Conservation (phyloP, 176 grass and related monocot genomes). For the Lolium rigidum region DNA sequence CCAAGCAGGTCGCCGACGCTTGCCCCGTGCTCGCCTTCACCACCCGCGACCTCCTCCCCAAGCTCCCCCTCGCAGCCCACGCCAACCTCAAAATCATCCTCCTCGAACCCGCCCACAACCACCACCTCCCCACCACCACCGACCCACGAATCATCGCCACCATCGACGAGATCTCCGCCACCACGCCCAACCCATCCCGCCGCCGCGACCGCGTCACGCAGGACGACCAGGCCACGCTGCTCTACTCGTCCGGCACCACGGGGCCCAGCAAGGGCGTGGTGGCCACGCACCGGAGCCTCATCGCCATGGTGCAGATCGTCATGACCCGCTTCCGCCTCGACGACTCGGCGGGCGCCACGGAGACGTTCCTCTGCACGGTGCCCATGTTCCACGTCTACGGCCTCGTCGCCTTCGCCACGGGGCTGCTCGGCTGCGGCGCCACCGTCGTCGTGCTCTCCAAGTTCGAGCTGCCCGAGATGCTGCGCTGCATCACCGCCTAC, state of each 20-base stretch:
- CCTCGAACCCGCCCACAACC: slow-evolving; percentile 46
- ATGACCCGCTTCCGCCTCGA: slow-evolving; percentile 87
- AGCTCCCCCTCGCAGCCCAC: slow-evolving; percentile 38
- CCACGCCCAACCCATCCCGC: slow-evolving; percentile 44
- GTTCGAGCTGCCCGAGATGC: slow-evolving; percentile 86
- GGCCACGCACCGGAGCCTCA: slow-evolving; percentile 86
- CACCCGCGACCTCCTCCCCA: slow-evolving; percentile 72
- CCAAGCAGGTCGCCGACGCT: slow-evolving; percentile 83
- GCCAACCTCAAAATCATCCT: slow-evolving; percentile 62
- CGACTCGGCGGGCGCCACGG: slow-evolving; percentile 34
- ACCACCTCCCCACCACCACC: background rate
- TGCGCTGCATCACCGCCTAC: slow-evolving; percentile 67
- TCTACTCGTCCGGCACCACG: slow-evolving; percentile 96
- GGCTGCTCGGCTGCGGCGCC: slow-evolving; percentile 86
- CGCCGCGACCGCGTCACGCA: slow-evolving; percentile 57
- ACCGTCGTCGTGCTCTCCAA: slow-evolving; percentile 91
- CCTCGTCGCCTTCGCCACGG: slow-evolving; percentile 88
- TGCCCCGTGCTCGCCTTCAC: slow-evolving; percentile 81
- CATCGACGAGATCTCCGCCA: slow-evolving; percentile 70
- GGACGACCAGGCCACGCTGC: slow-evolving; percentile 87
- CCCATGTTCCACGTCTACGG: slow-evolving; percentile 99
- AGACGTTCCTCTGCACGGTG: slow-evolving; percentile 92
- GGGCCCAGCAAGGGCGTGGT: slow-evolving; percentile 95
- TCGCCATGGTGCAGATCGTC: slow-evolving; percentile 95
- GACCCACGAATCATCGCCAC: slow-evolving; percentile 68